phyloP scores from a whole-genome alignment of 331 rosid species.

The Quercus phellos region DNA sequence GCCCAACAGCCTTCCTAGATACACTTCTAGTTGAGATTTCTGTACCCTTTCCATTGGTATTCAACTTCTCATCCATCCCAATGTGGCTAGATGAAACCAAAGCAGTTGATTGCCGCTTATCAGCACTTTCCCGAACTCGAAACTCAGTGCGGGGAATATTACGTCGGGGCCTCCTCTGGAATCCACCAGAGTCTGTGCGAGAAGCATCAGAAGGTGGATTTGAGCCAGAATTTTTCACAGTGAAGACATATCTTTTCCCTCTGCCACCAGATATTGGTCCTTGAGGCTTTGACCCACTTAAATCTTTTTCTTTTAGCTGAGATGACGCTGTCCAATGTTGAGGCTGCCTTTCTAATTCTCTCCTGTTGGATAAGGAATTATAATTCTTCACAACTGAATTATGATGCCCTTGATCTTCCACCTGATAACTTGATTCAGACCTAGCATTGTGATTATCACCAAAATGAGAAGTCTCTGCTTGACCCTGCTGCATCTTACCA shows the following conservation, averaged over 20 bases:
- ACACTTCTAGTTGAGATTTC: constrained; percentile 47
- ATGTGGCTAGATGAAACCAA: constrained; percentile 38
- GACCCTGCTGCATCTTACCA: constrained; percentile 40
- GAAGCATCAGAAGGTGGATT: constrained; percentile 47
- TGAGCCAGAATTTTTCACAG: constrained; percentile 63
- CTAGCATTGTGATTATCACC: constrained; percentile 30
- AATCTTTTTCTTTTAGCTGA: constrained; percentile 45
- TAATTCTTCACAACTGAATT: constrained; percentile 37
- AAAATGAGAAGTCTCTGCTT: constrained; percentile 29
- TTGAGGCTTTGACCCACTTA: constrained; percentile 42
- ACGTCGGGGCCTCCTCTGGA: constrained; percentile 59
- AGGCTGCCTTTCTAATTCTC: constrained; percentile 46
- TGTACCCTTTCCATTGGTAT: constrained; percentile 40
- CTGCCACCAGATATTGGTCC: constrained; percentile 53
- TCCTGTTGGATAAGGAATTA: constrained; percentile 23
- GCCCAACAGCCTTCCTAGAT: constrained; percentile 39
- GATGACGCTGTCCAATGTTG: constrained; percentile 31
- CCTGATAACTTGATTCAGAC: constrained; percentile 37
- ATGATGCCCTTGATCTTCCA: constrained; percentile 38
- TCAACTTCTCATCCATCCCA: constrained; percentile 44
- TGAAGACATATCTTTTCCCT: constrained; percentile 60
- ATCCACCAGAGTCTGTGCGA: constrained; percentile 47
- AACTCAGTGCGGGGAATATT: constrained; percentile 75
- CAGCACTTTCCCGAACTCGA: constrained; percentile 65
- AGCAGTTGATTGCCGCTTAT: constrained; percentile 50